Base-by-base conservation (phyloP, 768 basidiomycete genomes). In the Chalciporus pseudorubinellus region DNA sequence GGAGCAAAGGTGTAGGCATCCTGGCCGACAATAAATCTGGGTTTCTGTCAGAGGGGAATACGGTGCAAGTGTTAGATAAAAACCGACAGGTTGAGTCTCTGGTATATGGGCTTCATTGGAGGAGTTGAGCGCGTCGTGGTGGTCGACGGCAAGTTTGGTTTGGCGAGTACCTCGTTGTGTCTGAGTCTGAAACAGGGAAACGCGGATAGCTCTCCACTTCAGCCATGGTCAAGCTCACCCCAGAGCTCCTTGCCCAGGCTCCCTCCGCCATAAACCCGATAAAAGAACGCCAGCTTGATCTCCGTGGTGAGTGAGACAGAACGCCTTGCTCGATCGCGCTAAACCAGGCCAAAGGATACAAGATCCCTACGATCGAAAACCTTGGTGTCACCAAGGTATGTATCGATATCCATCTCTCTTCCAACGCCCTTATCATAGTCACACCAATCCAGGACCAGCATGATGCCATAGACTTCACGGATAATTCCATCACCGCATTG, bases 291-390 rank as follows among this genome's bases (percentile, higher is more conserved):
- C 88, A 95, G 72, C 82, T 95, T 40, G 93, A 95, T 69, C 83
- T 95, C 46, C 78, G 93, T 80, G 93, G 92, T 89, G 64, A 51
- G 78, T 59, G 18, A 18, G 21, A 20, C 47, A 66, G 38, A 40
- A 22, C 45, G 18, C 24, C 19, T 22, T 19, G 33, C 9, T 36
- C 34, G 26, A 22, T 13, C 51, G 24, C 22, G 39, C 55, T 70
- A 44, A 69, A 48, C 38, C 29, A 31, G 45, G 46, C 59, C 62
- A 59, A 70, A 94, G 92, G 92, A 51, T 88, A 89, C 74, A 93
- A 92, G 81, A 94, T 95, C 59, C 92, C 93, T 48, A 83, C 89
- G 50, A 95, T 95, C 67, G 93, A 95, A 85, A 95, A 95, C 79
- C 79, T 95, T 59, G 93, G 92, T 77, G 89, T 94, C 57, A 92